Evolutionary conservation across 805 yeast genomes (phyloP), one percentile per base, ranked within the genome.

Genomic region (Brettanomyces nanus): DNA sequence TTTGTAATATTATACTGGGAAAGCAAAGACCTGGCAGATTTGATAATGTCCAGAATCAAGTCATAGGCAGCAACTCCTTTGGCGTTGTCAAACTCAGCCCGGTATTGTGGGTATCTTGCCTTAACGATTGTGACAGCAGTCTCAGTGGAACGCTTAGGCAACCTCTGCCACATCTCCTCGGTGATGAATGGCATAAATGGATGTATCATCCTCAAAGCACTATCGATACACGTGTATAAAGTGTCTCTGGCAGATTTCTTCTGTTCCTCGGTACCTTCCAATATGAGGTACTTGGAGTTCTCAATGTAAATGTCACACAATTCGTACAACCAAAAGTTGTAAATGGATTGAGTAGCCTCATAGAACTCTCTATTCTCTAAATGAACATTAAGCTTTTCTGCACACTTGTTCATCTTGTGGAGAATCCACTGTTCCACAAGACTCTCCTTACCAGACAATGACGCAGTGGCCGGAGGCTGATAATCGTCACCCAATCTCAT

Each of bases 91-190:
- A 75, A 84, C 38, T 73, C 75, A 38, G 65, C 51, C 37, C 67
- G 66, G 61, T 68, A 80, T 39, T 62, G 73, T 40, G 98, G 98
- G 68, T 78, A 92, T 35, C 69, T 51, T 30, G 96, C 95, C 56
- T 76, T 75, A 36, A 78, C 79, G 59, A 92, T 86, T 17, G 96
- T 73, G 36, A 62, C 66, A 20, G 86, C 68, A 18, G 64, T 63
- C 52, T 85, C 96, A 38, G 77, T 66, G 6, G 75, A 72, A 58
- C 96, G 79, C 55, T 83, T 81, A 52, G 97, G 97, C 55, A 92
- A 69, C 65, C 97, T 85, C 69, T 92, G 98, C 97, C 97, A 92
- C 85, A 92, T 77, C 71, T 92, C 98, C 65, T 92, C 98, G 34
- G 97, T 81, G 49, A 92, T 69, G 59, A 77, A 92, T 28, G 98